Evolutionary conservation across 2,329 filamentous ascomycete species (phyloP).

Genomic region (Stagonosporopsis vannaccii): DNA sequence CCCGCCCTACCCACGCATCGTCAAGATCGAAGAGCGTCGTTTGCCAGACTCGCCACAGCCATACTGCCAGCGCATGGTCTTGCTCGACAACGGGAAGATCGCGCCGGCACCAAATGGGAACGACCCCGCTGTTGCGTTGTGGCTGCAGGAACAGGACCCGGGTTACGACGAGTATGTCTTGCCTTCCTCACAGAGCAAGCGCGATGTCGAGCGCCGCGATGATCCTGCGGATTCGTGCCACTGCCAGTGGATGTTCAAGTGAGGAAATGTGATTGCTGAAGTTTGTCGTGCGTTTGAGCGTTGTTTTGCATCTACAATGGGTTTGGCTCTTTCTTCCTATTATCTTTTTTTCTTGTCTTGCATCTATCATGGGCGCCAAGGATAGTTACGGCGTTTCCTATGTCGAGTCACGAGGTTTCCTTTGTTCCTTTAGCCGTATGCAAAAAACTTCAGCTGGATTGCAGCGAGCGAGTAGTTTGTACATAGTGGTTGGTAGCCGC

Average conservation of each 20-base stretch:
- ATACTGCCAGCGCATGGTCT: slow-evolving; percentile 71
- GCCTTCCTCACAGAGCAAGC: slow-evolving; percentile 20
- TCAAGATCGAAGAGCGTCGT: slow-evolving; percentile 73
- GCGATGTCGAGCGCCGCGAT: slow-evolving; percentile 26
- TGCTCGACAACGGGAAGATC: slow-evolving; percentile 61
- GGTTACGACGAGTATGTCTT: slow-evolving; percentile 36
- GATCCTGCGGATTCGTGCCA: slow-evolving; percentile 46
- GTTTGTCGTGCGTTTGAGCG: slow-evolving; percentile 21
- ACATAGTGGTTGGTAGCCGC: slow-evolving; percentile 12
- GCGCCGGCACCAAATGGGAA: slow-evolving; percentile 44
- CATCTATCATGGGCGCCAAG: slow-evolving; percentile 10
- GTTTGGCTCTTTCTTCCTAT: not conserved
- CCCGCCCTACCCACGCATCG: slow-evolving; percentile 61
- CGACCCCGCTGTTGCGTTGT: slow-evolving; percentile 47
- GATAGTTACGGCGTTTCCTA: slow-evolving; percentile 4
- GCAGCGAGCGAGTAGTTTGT: slow-evolving; percentile 11
- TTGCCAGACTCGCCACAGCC: slow-evolving; percentile 57
- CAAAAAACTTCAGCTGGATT: not conserved
- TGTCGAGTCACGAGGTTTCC: not conserved
- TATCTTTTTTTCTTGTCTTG: not conserved
- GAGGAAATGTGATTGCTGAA: slow-evolving; percentile 16
- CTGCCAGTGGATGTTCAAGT: slow-evolving; percentile 51
- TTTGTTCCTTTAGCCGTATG: not conserved
- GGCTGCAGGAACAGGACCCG: slow-evolving; percentile 53
- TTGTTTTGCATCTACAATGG: slow-evolving; percentile 16